Conservation (phyloP, 1,284 basidiomycete species). For the Ceratobasidium sp. region DNA sequence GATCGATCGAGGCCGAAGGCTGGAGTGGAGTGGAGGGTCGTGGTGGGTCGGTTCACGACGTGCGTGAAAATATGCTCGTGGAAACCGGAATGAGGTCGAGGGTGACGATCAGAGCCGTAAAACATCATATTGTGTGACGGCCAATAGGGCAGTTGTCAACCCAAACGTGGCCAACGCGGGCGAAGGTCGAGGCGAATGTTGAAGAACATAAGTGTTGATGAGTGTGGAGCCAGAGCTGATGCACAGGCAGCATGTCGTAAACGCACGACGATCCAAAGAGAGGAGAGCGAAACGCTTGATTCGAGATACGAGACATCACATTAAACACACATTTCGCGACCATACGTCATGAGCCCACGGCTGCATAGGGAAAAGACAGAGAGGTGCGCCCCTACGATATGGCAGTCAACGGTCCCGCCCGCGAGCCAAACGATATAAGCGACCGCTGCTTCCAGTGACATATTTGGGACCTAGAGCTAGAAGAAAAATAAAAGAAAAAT, state of each 20-base stretch:
- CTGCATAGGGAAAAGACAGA: conserved; percentile 7
- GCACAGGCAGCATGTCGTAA: neutral
- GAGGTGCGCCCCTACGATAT: neutral
- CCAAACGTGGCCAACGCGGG: neutral
- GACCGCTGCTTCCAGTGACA: neutral
- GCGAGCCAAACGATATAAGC: conserved; percentile 16
- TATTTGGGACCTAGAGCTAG: conserved; percentile 34
- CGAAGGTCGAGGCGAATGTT: neutral
- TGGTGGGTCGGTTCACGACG: neutral
- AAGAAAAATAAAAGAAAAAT: conserved; percentile 8
- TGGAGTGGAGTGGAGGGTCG: too few relatives aligned
- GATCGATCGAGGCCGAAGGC: too few relatives aligned
- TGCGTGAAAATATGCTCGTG: conserved; percentile 1
- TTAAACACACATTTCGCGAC: conserved; percentile 26
- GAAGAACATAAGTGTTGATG: neutral
- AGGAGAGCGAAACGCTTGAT: conserved; percentile 35
- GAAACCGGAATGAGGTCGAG: neutral
- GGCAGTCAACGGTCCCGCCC: conserved; percentile 21
- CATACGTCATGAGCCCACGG: conserved; percentile 18
- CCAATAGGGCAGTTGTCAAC: neutral
- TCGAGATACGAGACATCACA: conserved; percentile 36
- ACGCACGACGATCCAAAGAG: neutral
- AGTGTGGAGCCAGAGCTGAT: neutral
- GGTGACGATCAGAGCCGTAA: neutral
- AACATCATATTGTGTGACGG: neutral